A percentile compares a stretch with the other conserved stretches of the same genome.
Conservation (phyloP, 441 rosid genomes). For the Arabidopsis lyrata region DNA sequence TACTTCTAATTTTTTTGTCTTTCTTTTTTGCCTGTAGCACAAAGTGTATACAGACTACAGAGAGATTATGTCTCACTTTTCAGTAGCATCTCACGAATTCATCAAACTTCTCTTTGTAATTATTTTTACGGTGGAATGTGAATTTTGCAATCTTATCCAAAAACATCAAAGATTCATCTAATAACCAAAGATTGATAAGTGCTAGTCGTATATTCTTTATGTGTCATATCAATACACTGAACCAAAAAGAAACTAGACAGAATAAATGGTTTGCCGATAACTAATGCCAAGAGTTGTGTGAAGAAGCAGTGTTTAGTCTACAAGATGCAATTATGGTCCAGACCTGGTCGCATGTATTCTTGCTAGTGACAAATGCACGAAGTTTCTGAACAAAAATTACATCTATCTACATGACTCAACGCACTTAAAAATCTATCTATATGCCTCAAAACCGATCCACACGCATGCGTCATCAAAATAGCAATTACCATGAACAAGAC, state of each 20-base stretch:
- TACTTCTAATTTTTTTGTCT: neutral
- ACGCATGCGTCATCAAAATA: neutral
- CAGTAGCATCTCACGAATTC: slow-evolving; percentile 14
- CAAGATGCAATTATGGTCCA: slow-evolving; percentile 4
- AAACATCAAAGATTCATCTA: slow-evolving; percentile 14
- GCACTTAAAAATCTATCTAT: neutral
- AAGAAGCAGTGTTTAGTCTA: slow-evolving; percentile 15
- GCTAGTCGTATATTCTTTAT: slow-evolving; percentile 7
- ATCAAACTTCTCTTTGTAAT: slow-evolving; percentile 6
- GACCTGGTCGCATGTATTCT: neutral
- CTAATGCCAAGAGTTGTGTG: neutral
- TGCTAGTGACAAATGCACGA: neutral
- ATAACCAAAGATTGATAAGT: neutral
- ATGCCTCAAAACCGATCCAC: slow-evolving; percentile 5
- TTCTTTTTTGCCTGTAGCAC: slow-evolving; percentile 8
- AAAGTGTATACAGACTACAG: slow-evolving; percentile 31
- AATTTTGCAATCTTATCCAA: slow-evolving; percentile 18
- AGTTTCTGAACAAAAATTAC: neutral
- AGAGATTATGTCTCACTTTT: slow-evolving; percentile 7
- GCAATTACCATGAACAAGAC: neutral
- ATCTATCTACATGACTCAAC: slow-evolving; percentile 7
- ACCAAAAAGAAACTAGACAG: neutral
- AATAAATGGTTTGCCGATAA: slow-evolving; percentile 1
- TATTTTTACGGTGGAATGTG: slow-evolving; percentile 7
- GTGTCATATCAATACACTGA: slow-evolving; percentile 22